Base-by-base conservation (phyloP, 306 rosid species). In the Sesbania bispinosa region DNA sequence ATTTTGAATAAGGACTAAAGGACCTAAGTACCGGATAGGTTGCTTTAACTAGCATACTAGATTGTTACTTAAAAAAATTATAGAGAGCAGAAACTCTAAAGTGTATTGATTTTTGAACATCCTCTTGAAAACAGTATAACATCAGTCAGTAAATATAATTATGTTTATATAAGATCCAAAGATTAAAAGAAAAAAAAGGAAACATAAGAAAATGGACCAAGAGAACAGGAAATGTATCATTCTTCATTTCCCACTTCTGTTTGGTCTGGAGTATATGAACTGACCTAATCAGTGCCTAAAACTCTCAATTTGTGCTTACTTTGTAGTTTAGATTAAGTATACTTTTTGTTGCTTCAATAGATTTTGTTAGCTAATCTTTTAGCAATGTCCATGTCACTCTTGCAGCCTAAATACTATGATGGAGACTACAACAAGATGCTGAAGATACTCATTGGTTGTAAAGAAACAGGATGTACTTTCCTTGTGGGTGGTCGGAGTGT, bases 341-440 rank as follows among this genome's bases (percentile, higher is more conserved):
- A 26, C 39, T n/a, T 39, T 2, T 20, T 63, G 48, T 55, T 48
- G 11, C 14, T 50, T 55, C 35, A 11, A 18, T 41, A 7, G 32
- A 54, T 55, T 36, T 35, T 62, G 33, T 65, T 55, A 27, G 9
- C 46, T 48, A 23, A 39, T 55, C 36, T 71, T 39, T 50, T 41
- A 6, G 21, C 23, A 27, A 32, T 10, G 2, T 18, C 76, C 57
- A 30, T 79, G 19, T 70, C 41, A 52, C 74, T 33, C 46, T 77
- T 61, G 62, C 85, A 94, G 98, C 98, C 96, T 69, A 91, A 87
- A 71, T 94, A 91, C 77, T 91, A 94, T 54, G 93, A 87, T n/a
- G 91, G 92, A 55, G 85, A 89, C 83, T 63, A 81, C 79, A 83
- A 68, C 67, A 94, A 82, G 82, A 89, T 89, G 99, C 71, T 83